Conservation (phyloP, 495 filamentous ascomycete genomes). For the Aspergillus hancockii region DNA sequence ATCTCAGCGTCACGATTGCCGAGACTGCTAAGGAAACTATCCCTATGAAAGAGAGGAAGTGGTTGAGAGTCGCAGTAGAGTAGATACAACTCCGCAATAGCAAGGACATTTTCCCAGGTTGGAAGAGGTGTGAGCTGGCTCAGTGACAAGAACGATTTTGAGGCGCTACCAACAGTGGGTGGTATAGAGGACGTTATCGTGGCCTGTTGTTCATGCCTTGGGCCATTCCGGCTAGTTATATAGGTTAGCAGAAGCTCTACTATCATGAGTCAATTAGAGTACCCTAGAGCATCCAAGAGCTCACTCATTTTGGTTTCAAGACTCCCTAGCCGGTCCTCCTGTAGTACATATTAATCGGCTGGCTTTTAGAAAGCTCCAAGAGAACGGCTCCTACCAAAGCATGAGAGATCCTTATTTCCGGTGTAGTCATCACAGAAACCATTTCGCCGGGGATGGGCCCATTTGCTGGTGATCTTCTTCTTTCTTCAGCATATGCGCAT, state of each 20-base stretch:
- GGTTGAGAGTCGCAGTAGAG: conserved; percentile 50
- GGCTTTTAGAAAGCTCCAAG: not conserved
- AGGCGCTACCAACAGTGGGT: not conserved
- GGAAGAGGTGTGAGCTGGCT: conserved; percentile 28
- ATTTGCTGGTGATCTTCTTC: conserved; percentile 25
- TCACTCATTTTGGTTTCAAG: conserved; percentile 43
- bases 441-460: not conserved
- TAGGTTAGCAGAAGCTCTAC: conserved; percentile 1
- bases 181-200: conserved; percentile 12
- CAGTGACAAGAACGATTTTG: conserved; percentile 9
- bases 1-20: conserved; percentile 40
- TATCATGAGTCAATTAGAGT: conserved; percentile 4
- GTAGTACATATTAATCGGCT: not conserved
- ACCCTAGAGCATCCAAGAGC: conserved; percentile 37
- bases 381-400: conserved; percentile 21
- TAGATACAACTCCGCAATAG: conserved; percentile 42
- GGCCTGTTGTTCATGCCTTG: conserved; percentile 14
- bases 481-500: conserved; percentile 44
- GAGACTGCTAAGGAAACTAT: conserved; percentile 38
- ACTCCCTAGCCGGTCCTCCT: conserved; percentile 44
- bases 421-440: conserved; percentile 1
- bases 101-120: conserved; percentile 41
- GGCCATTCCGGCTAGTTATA: conserved; percentile 10
- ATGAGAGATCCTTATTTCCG: conserved; percentile 20
- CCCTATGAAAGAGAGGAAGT: conserved; percentile 43